Evolutionary conservation across 2,329 filamentous ascomycete genomes (phyloP).

Genomic region (Aspergillus sp.): DNA sequence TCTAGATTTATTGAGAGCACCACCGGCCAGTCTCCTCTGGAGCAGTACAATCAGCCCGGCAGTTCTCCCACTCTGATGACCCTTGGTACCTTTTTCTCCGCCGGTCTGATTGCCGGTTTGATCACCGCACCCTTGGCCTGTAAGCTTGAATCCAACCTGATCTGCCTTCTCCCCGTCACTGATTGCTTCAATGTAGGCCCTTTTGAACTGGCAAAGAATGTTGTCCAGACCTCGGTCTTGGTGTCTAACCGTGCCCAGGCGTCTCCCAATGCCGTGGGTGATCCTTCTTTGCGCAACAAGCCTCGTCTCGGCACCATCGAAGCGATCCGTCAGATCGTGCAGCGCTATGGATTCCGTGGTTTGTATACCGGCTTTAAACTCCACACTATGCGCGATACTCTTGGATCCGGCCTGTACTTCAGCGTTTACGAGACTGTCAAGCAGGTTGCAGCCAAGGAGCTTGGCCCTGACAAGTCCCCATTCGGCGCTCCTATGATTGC

Average conservation of each 20-base stretch:
- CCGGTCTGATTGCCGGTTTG: conserved; percentile 44
- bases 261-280: conserved; percentile 32
- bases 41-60: conserved; percentile 42
- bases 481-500: conserved; percentile 46
- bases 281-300: conserved; percentile 35
- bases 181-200: conserved; percentile 33
- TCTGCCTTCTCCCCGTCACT: neutral
- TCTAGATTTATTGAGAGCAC: conserved; percentile 39
- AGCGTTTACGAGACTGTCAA: conserved; percentile 49
- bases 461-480: conserved; percentile 43
- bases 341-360: conserved; percentile 43
- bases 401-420: conserved; percentile 49
- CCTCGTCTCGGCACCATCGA: conserved; percentile 43
- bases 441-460: conserved; percentile 44
- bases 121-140: conserved; percentile 45
- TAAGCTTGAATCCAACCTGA: conserved; percentile 25
- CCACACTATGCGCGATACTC: conserved; percentile 45
- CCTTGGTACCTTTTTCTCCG: conserved; percentile 42
- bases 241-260: conserved; percentile 43
- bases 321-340: conserved; percentile 44
- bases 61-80: conserved; percentile 43
- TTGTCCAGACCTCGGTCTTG: conserved; percentile 49
- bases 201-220: conserved; percentile 50
- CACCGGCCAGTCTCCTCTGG: conserved; percentile 43
- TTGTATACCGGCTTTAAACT: conserved; percentile 48